These are phyloP conservation scores for Wickerhamiella musiphila DNA, from an alignment of 805 yeast genomes.

Conservation along the genomic window DNA sequence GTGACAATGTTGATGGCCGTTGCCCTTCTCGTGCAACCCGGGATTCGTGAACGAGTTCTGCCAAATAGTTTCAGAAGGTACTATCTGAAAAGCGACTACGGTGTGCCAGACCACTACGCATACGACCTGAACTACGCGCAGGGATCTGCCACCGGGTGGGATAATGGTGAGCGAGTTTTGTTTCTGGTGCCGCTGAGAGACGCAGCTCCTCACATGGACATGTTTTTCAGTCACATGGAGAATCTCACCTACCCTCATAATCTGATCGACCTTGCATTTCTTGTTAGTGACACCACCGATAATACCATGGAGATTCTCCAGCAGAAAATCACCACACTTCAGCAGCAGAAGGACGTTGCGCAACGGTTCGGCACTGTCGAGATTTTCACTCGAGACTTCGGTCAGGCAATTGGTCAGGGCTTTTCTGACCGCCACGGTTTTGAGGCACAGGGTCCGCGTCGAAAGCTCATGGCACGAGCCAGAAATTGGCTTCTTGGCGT, in stretches of 20 bases:
- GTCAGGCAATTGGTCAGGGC: constrained; percentile 86
- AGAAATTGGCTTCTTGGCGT: constrained; percentile 86
- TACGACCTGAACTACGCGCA: constrained; percentile 54
- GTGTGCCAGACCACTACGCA: constrained; percentile 33
- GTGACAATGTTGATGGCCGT: too few species aligned
- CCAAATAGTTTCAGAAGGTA: background rate
- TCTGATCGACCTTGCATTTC: constrained; percentile 63
- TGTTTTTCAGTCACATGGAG: constrained; percentile 70
- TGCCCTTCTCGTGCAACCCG: too few species aligned
- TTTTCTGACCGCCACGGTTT: constrained; percentile 92
- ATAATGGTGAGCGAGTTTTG: constrained; percentile 55
- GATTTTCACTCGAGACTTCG: constrained; percentile 80
- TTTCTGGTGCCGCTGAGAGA: constrained; percentile 85
- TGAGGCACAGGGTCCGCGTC: constrained; percentile 90
- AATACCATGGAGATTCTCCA: constrained; percentile 60
- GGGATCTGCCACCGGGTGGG: constrained; percentile 66
- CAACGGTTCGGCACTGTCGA: constrained; percentile 62
- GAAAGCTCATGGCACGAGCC: constrained; percentile 92
- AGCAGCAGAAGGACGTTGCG: constrained; percentile 41
- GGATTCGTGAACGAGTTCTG: background rate
- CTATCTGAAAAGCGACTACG: constrained; percentile 14
- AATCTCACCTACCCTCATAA: constrained; percentile 77
- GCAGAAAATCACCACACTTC: constrained; percentile 41
- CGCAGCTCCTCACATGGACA: constrained; percentile 76
- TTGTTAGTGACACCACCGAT: constrained; percentile 82